A percentile compares a stretch with the other conserved stretches of the same genome.
These are phyloP conservation scores for Laguncularia racemosa DNA, from an alignment of 345 rosid genomes.

Conservation along the genomic window DNA sequence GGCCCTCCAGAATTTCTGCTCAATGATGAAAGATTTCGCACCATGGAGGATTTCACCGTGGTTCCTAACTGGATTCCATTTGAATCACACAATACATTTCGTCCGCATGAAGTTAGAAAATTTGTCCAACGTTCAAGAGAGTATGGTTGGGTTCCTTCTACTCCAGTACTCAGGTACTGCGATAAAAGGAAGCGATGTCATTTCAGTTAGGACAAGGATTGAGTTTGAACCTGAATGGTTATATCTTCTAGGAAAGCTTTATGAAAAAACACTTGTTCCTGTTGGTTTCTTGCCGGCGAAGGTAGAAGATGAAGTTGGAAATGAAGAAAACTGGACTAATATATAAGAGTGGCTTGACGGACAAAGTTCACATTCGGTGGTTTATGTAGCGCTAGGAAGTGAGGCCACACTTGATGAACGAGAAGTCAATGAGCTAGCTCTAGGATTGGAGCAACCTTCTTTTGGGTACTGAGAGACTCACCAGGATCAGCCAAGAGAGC, in stretches of 20 bases:
- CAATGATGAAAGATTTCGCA: not conserved
- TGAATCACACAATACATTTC: slow-evolving; percentile 19
- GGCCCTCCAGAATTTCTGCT: slow-evolving; percentile 6
- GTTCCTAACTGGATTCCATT: slow-evolving; percentile 38
- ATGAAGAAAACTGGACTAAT: slow-evolving; percentile 12
- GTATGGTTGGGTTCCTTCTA: slow-evolving; percentile 16
- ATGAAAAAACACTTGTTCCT: slow-evolving; percentile 36
- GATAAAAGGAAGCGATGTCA: slow-evolving; percentile 23
- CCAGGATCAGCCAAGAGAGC: slow-evolving; percentile 19
- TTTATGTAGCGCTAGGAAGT: slow-evolving; percentile 34
- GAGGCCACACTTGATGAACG: slow-evolving; percentile 24
- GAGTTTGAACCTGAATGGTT: slow-evolving; percentile 53
- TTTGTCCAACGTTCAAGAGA: slow-evolving; percentile 13
- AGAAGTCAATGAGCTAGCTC: slow-evolving; percentile 26
- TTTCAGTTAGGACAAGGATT: slow-evolving; percentile 33
- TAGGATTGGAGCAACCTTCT: slow-evolving; percentile 33
- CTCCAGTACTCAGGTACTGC: slow-evolving; percentile 12
- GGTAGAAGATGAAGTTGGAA: slow-evolving; percentile 2
- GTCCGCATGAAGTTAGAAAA: slow-evolving; percentile 18
- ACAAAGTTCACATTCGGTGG: slow-evolving; percentile 14
- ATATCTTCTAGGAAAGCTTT: slow-evolving; percentile 16
- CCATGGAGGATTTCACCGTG: slow-evolving; percentile 19
- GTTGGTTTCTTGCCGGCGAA: slow-evolving; percentile 32
- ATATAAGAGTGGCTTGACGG: slow-evolving; percentile 28
- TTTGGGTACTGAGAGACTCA: slow-evolving; percentile 32